A percentile compares a stretch with the other conserved stretches of the same genome.
Evolutionary conservation across 257 asterid species (phyloP).

Genomic region (Solanum commersonii): DNA sequence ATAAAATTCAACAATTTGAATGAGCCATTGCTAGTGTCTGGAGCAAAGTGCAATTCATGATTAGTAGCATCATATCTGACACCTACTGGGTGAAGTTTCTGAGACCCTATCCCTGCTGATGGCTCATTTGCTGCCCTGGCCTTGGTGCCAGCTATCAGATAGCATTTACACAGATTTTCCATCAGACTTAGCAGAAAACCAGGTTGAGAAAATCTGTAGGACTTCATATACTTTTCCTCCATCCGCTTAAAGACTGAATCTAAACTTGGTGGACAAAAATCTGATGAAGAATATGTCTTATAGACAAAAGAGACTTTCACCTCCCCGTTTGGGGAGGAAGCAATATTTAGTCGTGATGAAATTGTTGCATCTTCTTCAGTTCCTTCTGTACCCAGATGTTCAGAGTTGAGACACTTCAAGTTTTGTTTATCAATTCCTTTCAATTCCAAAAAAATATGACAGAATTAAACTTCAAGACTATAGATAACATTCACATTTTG

Average conservation of each 20-base stretch:
- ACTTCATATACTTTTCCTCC: slow-evolving; percentile 17
- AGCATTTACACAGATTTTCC: slow-evolving; percentile 28
- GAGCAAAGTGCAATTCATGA: slow-evolving; percentile 7
- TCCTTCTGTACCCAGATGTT: slow-evolving; percentile 4
- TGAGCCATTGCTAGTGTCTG: slow-evolving; percentile 9
- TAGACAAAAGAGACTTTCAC: slow-evolving; percentile 24
- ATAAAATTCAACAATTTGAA: background rate
- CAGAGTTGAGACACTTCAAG: slow-evolving; percentile 2
- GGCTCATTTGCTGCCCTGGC: background rate
- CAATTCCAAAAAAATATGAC: background rate
- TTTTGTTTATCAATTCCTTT: slow-evolving; percentile 6
- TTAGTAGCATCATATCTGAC: slow-evolving; percentile 3
- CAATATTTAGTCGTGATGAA: slow-evolving; percentile 20
- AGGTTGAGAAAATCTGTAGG: slow-evolving; percentile 12
- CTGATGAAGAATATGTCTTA: slow-evolving; percentile 3
- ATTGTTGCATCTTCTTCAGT: background rate
- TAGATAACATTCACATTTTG: background rate
- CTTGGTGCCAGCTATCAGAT: slow-evolving; percentile 16
- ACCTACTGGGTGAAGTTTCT: background rate
- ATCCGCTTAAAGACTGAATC: slow-evolving; percentile 21
- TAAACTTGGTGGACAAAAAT: slow-evolving; percentile 15
- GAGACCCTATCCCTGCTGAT: background rate
- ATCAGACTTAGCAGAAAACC: slow-evolving; percentile 21
- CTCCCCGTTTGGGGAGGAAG: slow-evolving; percentile 27
- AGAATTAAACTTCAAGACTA: background rate